These are phyloP conservation scores for Colletotrichum viniferum DNA, from an alignment of 2,329 filamentous ascomycete species.

Conservation along the genomic window DNA sequence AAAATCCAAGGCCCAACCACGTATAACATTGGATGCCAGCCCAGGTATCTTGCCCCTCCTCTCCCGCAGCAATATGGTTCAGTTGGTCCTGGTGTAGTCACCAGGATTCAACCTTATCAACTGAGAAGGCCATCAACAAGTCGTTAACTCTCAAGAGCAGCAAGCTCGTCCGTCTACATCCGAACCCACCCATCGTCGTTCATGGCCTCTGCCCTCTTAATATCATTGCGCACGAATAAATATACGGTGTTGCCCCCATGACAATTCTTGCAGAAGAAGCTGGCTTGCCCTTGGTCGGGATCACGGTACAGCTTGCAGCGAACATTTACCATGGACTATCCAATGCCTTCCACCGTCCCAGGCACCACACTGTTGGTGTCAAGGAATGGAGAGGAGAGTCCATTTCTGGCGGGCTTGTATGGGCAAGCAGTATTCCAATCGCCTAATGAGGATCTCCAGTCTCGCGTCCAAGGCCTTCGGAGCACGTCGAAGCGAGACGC, in stretches of 20 bases:
- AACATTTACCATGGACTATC: no score
- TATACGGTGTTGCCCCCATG: fast-evolving
- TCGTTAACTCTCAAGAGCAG: fast-evolving
- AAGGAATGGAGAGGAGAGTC: not conserved
- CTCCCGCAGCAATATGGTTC: not conserved
- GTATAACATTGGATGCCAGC: no score
- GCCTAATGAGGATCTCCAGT: fast-evolving
- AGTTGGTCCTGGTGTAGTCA: not conserved
- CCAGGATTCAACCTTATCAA: not conserved
- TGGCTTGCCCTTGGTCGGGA: no score
- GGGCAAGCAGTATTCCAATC: not conserved
- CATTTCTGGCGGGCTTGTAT: not conserved
- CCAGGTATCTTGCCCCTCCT: not conserved
- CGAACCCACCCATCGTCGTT: fast-evolving
- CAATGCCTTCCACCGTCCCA: no score
- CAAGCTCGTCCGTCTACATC: not conserved
- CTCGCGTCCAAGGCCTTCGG: fast-evolving
- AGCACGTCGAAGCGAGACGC: fast-evolving
- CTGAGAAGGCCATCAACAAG: fast-evolving
- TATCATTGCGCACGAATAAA: fast-evolving
- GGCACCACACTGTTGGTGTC: not conserved
- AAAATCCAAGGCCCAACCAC: not conserved
- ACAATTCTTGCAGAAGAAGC: fast-evolving
- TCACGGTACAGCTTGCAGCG: not conserved
- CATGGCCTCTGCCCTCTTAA: not conserved